Evolutionary conservation across 1,139 yeast species (phyloP).

Genomic region (Arxiozyma slooffiae): DNA sequence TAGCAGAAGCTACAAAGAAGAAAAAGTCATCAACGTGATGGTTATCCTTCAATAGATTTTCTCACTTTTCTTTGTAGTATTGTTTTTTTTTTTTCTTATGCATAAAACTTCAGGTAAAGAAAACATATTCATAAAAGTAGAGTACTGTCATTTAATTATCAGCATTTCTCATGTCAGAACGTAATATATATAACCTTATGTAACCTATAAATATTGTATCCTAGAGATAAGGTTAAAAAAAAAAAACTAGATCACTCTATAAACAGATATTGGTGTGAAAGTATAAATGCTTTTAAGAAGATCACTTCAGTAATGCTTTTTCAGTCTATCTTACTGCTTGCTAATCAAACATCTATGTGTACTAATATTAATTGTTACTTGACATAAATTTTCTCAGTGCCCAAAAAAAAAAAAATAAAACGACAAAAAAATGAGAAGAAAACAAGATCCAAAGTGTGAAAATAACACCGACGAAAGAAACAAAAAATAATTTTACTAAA

Average conservation of each 20-base stretch:
- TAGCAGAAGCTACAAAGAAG: constrained; percentile 78
- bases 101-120: not conserved
- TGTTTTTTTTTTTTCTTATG: not conserved
- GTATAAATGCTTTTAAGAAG: too few species aligned
- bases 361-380: too few species aligned
- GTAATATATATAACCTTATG: not conserved
- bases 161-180: not conserved
- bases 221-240: not conserved
- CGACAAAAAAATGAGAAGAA: too few species aligned
- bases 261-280: too few species aligned
- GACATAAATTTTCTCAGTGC: too few species aligned
- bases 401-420: too few species aligned
- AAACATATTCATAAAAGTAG: not conserved
- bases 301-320: too few species aligned
- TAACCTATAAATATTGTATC: not conserved
- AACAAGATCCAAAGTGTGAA: not conserved
- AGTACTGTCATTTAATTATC: not conserved
- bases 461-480: not conserved
- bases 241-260: too few species aligned
- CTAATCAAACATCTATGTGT: not conserved
- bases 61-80: not conserved
- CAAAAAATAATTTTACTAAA: too few species aligned
- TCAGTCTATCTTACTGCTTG: not conserved
- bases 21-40: constrained; percentile 31
- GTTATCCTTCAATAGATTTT: not conserved